These are phyloP conservation scores for Aureobasidium sp. DNA, from an alignment of 2,329 filamentous ascomycete species.

Conservation along the genomic window DNA sequence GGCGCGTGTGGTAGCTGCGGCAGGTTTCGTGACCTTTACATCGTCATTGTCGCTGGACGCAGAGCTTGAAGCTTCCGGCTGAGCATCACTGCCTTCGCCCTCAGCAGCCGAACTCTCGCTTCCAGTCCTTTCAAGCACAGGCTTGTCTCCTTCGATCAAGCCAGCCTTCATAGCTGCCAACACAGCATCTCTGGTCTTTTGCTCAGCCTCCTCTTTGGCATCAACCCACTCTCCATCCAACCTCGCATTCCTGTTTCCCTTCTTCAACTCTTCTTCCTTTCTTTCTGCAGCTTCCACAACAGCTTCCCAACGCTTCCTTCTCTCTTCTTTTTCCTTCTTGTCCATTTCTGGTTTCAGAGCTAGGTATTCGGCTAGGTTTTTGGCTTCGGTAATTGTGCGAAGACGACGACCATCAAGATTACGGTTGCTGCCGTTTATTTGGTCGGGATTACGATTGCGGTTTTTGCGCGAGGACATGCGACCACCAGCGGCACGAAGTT, in stretches of 20 bases:
- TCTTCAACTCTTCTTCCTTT: constrained; percentile 74
- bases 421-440: constrained; percentile 74
- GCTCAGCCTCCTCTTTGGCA: constrained; percentile 81
- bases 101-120: constrained; percentile 38
- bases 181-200: constrained; percentile 73
- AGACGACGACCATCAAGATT: constrained; percentile 88
- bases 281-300: constrained; percentile 79
- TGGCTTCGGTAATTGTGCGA: constrained; percentile 89
- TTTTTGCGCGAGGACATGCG: constrained; percentile 97
- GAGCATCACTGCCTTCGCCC: constrained; percentile 34
- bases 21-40: constrained; percentile 35
- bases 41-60: constrained; percentile 27
- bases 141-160: constrained; percentile 47
- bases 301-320: constrained; percentile 77
- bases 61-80: constrained; percentile 21
- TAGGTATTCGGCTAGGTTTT: constrained; percentile 88
- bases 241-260: constrained; percentile 53
- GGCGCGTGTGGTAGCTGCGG: constrained; percentile 24
- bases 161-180: constrained; percentile 61
- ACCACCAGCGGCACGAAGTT: constrained; percentile 90
- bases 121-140: constrained; percentile 24
- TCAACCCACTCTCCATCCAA: constrained; percentile 92
- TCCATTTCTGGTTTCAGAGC: constrained; percentile 98
- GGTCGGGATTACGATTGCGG: constrained; percentile 65
- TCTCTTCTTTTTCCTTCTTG: constrained; percentile 80